Evolutionary conservation across 2,329 filamentous ascomycete species (phyloP).

Genomic region (Cladobotryum protrusum): DNA sequence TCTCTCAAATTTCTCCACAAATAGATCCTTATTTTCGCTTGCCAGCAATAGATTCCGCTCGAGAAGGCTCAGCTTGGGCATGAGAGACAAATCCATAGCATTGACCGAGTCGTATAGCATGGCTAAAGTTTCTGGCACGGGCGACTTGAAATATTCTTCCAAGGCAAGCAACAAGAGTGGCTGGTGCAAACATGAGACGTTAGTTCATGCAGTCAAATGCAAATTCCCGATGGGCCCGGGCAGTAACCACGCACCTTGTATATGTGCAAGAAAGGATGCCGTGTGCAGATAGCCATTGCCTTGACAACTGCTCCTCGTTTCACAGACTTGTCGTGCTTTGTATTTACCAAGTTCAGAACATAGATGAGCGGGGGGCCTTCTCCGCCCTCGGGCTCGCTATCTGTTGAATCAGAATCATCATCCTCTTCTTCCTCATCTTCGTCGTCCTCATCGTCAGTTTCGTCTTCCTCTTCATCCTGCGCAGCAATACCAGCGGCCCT

Average conservation of each 20-base stretch:
- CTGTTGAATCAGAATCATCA: slow-evolving; percentile 48
- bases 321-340: slow-evolving; percentile 88
- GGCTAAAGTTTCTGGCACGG: slow-evolving; percentile 78
- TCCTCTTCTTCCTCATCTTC: slow-evolving; percentile 45
- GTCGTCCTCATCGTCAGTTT: slow-evolving; percentile 43
- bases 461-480: slow-evolving; percentile 38
- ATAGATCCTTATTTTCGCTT: slow-evolving; percentile 91
- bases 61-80: slow-evolving; percentile 77
- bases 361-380: slow-evolving; percentile 93
- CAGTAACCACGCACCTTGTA: slow-evolving; percentile 67
- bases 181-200: slow-evolving; percentile 34
- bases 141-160: slow-evolving; percentile 94
- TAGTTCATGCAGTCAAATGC: slow-evolving; percentile 10
- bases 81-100: slow-evolving; percentile 89
- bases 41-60: slow-evolving; percentile 83
- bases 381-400: slow-evolving; percentile 60
- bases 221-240: background rate
- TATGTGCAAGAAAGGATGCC: slow-evolving; percentile 95
- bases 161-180: slow-evolving; percentile 83
- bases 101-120: slow-evolving; percentile 91
- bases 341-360: slow-evolving; percentile 95
- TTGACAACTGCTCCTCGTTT: slow-evolving; percentile 94
- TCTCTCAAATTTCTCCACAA: slow-evolving; percentile 93
- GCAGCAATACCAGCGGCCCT: slow-evolving; percentile 42
- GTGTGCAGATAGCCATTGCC: slow-evolving; percentile 97